Evolutionary conservation across 495 filamentous ascomycete species (phyloP), one percentile per base, ranked within the genome.

Genomic region (Penicilliopsis zonata): DNA sequence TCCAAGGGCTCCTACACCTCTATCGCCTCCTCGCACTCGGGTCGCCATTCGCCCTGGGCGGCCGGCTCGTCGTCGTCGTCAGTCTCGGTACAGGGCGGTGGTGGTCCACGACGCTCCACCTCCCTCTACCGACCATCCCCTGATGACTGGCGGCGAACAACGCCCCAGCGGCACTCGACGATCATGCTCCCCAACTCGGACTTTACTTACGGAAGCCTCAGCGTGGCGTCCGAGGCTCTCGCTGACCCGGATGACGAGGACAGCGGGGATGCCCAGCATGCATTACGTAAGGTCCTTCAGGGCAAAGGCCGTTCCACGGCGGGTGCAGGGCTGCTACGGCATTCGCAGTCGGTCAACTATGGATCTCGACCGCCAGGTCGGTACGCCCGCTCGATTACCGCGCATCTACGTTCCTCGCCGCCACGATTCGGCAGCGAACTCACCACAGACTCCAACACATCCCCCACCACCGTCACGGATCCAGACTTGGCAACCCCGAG

Each of bases 261-360:
- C 35, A 56, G 60, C 41, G 65, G 74, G 40, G 67, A 67, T 52
- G 60, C 70, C 37, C 49, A 73, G 47, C 50, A 70, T 44, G 82
- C 82, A 35, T 57, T 92, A 18, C 76, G 77, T 18, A 83, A 82
- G 52, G 67, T 92, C 12, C 59, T 82, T 12, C 75, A 80, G 47
- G 71, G 64, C 24, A 69, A 79, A 14, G 50, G 56, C 17, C 70
- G 73, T 31, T 71, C 68, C 31, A 53, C 60, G 14, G 44, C 57
- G 30, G n/a, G n/a, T n/a, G n/a, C n/a, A n/a, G n/a, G n/a, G n/a
- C n/a, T n/a, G n/a, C n/a, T n/a, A n/a, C n/a, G n/a, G n/a, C n/a
- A n/a, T n/a, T 44, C 40, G 35, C 59, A 42, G 47, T 61, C 44
- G 25, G 48, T 51, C 18, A 39, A 44, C 23, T 57, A 54, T 30